Percentiles rank a stretch among this genome's conserved stretches.
These are phyloP conservation scores for Orychophragmus violaceus DNA, from an alignment of 345 rosid genomes.

Conservation along the genomic window DNA sequence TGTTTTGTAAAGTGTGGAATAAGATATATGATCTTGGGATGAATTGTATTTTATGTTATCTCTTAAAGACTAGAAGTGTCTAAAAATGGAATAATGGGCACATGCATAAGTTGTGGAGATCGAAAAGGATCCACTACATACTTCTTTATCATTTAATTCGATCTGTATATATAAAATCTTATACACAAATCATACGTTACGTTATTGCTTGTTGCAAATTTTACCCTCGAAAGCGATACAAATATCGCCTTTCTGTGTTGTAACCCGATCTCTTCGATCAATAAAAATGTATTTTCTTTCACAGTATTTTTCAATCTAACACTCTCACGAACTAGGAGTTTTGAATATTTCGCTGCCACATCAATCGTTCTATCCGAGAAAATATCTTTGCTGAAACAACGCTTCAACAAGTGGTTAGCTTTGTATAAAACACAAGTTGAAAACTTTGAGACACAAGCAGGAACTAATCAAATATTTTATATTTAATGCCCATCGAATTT, in stretches of 20 bases:
- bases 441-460: too few species aligned
- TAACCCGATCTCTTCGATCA: too few species aligned
- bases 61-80: slow-evolving; percentile 32
- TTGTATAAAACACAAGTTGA: too few species aligned
- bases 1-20: slow-evolving; percentile 25
- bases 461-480: too few species aligned
- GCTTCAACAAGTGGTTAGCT: too few species aligned
- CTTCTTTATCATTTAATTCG: slow-evolving; percentile 22
- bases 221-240: slow-evolving; percentile 17
- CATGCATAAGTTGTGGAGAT: slow-evolving; percentile 30
- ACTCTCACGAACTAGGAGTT: too few species aligned
- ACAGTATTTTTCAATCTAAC: too few species aligned
- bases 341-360: too few species aligned
- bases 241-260: slow-evolving; percentile 10
- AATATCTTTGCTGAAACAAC: too few species aligned
- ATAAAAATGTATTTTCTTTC: too few species aligned
- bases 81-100: slow-evolving; percentile 33
- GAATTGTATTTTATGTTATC: slow-evolving; percentile 33
- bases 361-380: too few species aligned
- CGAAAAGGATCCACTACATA: slow-evolving; percentile 31
- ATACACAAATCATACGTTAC: slow-evolving; percentile 12
- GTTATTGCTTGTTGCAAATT: slow-evolving; percentile 11
- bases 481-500: too few species aligned
- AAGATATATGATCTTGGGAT: slow-evolving; percentile 19
- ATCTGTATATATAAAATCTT: not conserved